phyloP scores from a whole-genome alignment of 2,329 filamentous ascomycete species.

The Penicillium nordicum region DNA sequence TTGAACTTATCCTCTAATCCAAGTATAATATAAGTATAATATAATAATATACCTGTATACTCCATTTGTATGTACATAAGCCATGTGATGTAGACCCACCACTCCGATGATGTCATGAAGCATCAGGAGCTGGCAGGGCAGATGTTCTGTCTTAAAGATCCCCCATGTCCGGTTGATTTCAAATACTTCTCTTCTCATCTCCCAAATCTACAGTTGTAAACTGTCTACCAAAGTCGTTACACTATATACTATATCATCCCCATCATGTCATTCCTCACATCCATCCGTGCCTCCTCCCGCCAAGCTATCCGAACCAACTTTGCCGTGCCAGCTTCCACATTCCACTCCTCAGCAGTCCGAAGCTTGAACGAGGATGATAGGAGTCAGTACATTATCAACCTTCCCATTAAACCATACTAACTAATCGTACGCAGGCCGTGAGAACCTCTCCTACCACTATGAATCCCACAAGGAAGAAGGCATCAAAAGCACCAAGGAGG shows the following conservation, averaged over 20 bases:
- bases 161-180: background rate
- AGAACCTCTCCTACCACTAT: slow-evolving; percentile 44
- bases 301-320: slow-evolving; percentile 22
- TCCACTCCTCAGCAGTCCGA: slow-evolving; percentile 30
- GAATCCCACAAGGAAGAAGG: slow-evolving; percentile 62
- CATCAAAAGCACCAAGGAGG: slow-evolving; percentile 50
- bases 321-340: slow-evolving; percentile 16
- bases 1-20: too few relatives aligned
- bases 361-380: slow-evolving; percentile 37
- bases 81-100: background rate
- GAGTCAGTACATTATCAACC: slow-evolving; percentile 22
- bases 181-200: background rate
- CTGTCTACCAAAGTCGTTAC: background rate
- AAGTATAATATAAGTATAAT: too few relatives aligned
- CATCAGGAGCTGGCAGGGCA: background rate
- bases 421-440: slow-evolving; percentile 34
- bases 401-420: background rate
- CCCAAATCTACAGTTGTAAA: background rate
- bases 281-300: slow-evolving; percentile 25
- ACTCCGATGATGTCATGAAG: slow-evolving; percentile 1
- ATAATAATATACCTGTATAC: too few relatives aligned
- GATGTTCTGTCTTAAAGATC: background rate
- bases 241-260: background rate
- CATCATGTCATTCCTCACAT: slow-evolving; percentile 35
- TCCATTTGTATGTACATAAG: too few relatives aligned